Evolutionary conservation across 1,139 yeast species (phyloP), one percentile per base, ranked within the genome.

Genomic region (Taphrina flavorubra): DNA sequence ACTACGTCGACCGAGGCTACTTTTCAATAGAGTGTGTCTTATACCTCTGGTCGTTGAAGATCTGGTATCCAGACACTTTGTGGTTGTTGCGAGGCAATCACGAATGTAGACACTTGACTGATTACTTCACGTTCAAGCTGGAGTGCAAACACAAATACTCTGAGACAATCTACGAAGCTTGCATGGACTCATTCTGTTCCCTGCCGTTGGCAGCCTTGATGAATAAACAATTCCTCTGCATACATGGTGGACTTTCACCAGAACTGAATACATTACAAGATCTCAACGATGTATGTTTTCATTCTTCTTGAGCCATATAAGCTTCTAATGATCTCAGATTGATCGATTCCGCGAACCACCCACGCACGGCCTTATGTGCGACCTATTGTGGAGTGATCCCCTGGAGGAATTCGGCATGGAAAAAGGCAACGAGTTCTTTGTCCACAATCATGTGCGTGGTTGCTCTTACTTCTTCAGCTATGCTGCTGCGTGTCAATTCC

Each of bases 221-320:
- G 95, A 92, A 92, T 80, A 87, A 88, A 72, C 98, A 94, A 78
- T 92, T 94, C 74, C 88, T 94, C 77, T 94, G 99, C 79, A 97
- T 92, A 65, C 99, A 92, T 77, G 99, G 98, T 68, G 98, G 98
- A n/a, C 82, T 92, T 31, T 90, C 97, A 14, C 97, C 97, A 2
- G 96, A 91, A 69, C 80, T 92, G 72, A 84, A 82, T 71, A 81
- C 87, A 1, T 81, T 91, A 64, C 87, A 87, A 68, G 97, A 92
- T 76, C 79, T 94, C 36, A 46, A 51, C 8, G 36, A 47, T 31
- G 68, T 70, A 53, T 1, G 60, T 8, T 2, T 40, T 13, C 14
- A 49, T 46, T 18, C 36, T 20, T 53, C 16, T n/a, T 31, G 36
- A 8, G n/a, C 18, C 18, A 44, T 16, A 20, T 3, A 16, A 8